Percentiles rank a stretch among this genome's conserved stretches.
Conservation (phyloP, 192 early-diverging fungal species). For the Coemansia asiatica region DNA sequence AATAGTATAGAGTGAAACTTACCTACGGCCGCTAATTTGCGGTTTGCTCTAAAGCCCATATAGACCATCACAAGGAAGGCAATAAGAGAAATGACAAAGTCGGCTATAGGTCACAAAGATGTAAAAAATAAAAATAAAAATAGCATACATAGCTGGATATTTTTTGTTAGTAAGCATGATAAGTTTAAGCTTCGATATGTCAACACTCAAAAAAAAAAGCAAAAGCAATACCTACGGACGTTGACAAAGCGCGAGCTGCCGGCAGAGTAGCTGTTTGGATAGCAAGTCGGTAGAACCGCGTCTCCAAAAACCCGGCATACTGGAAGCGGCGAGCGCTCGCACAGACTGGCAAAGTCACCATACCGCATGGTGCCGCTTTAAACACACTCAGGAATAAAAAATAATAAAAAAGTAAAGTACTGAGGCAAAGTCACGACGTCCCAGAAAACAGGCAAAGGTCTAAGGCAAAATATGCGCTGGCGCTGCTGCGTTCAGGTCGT, state of each 20-base stretch:
- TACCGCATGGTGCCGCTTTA: constrained; percentile 43
- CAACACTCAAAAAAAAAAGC: not conserved
- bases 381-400: not conserved
- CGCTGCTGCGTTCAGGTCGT: not conserved
- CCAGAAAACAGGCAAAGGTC: not conserved
- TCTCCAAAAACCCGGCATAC: constrained; percentile 51
- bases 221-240: constrained; percentile 36
- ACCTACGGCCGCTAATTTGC: constrained; percentile 56
- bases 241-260: constrained; percentile 40
- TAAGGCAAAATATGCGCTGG: not conserved
- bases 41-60: constrained; percentile 47
- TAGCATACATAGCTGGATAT: not conserved
- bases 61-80: constrained; percentile 45
- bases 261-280: constrained; percentile 20
- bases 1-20: constrained; percentile 14
- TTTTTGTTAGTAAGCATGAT: not conserved
- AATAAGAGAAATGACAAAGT: constrained; percentile 53
- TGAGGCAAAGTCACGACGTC: not conserved
- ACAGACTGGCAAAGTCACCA: constrained; percentile 55
- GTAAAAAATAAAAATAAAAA: not conserved
- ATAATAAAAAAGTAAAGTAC: not conserved
- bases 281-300: constrained; percentile 34
- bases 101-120: constrained; percentile 22
- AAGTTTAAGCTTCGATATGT: not conserved
- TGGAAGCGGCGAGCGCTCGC: constrained; percentile 50